Base-by-base conservation (phyloP, 805 yeast species). In the Myxozyma mucilagina region DNA sequence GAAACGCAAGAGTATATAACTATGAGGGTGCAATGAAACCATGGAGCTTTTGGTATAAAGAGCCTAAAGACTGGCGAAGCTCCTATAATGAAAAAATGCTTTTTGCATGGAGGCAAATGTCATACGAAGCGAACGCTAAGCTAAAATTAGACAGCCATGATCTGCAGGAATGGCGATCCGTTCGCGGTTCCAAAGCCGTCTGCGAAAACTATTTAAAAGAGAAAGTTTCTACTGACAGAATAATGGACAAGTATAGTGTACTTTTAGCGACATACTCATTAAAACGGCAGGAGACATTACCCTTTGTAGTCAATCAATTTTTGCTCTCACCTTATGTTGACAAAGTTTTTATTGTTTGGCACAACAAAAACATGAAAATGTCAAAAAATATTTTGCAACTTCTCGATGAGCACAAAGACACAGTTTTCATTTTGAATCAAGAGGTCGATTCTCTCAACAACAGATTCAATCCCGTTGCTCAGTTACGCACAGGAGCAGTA, bases 11-110 rank as follows among this genome's bases (percentile, higher is more conserved):
- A 35, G 54, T 63, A 8, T 63, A 53, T 53, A 63, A 63, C 31
- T 63, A 53, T 53, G 66, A 61, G 45, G 67, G 67, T 5, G 49
- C 65, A 8, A 44, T 63, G 57, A 56, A 61, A 53, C 66, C 67
- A 32, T 63, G 67, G 67, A 48, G 54, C 42, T 63, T 63, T 49
- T 63, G 65, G 65, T 20, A 41, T 49, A 47, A 57, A 41, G 53
- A 50, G 6, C 61, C 60, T 4, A 56, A 57, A 36, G 18, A 44
- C 39, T 63, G 67, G 67, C 64, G 67, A 5, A 42, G 34, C 5
- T 49, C 56, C n/a, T 63, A 38, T 44, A 53, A 61, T 20, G 67
- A 63, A 38, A 53, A 51, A 11, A 63, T 63, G 67, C 47, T 61
- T 20, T 63, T 35, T 39, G 36, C 43, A 24, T 63, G 67, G 67